Conservation (phyloP, 768 basidiomycete genomes). For the Suillus discolor region DNA sequence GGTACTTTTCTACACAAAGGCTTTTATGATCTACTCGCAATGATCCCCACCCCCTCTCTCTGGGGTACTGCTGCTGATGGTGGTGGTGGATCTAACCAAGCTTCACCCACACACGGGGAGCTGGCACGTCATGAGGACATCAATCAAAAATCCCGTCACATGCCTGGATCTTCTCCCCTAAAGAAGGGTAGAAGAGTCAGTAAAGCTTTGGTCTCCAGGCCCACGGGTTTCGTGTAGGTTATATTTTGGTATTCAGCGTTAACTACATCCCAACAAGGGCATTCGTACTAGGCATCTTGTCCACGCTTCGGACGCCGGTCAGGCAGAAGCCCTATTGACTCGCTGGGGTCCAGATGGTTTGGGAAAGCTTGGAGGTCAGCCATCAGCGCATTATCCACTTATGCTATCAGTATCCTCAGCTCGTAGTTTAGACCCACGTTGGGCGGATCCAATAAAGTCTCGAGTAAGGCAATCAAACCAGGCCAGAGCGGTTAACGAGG, state of each 20-base stretch:
- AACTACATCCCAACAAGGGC: conserved; percentile 21
- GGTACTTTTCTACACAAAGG: conserved; percentile 85
- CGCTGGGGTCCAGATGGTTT: conserved; percentile 89
- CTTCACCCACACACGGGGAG: conserved; percentile 36
- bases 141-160: conserved; percentile 12
- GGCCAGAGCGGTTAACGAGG: conserved; percentile 75
- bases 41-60: conserved; percentile 70
- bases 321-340: conserved; percentile 82
- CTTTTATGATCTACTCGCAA: conserved; percentile 84
- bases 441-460: conserved; percentile 88
- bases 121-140: conserved; percentile 64
- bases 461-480: conserved; percentile 67
- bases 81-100: conserved; percentile 30
- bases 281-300: conserved; percentile 68
- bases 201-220: conserved; percentile 88
- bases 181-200: conserved; percentile 70
- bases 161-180: conserved; percentile 29
- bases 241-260: conserved; percentile 14
- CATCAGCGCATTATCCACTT: conserved; percentile 15
- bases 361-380: conserved; percentile 84
- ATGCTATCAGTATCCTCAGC: conserved; percentile 24
- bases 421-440: conserved; percentile 68
- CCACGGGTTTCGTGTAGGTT: conserved; percentile 83
- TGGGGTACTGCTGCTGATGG: conserved; percentile 39
- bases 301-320: conserved; percentile 89